Percentiles rank a stretch among this genome's conserved stretches.
Conservation (phyloP, 176 grass and related monocot species). For the Canna indica region DNA sequence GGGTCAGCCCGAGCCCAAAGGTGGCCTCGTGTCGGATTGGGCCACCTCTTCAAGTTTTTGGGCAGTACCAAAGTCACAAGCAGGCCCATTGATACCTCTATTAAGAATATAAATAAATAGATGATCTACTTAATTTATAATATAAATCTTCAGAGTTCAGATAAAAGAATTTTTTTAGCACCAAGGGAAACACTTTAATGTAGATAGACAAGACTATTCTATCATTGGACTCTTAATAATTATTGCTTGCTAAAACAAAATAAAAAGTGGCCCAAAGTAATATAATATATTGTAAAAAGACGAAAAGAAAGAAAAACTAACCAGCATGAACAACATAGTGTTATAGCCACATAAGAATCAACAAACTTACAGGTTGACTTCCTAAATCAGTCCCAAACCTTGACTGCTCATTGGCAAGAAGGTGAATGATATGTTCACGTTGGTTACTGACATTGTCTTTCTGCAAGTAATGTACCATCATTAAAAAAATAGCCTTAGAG, state of each 20-base stretch:
- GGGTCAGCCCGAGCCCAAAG: no score
- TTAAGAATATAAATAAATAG: no score
- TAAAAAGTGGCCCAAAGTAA: not conserved
- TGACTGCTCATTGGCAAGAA: slow-evolving; percentile 89
- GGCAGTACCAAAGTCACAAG: no score
- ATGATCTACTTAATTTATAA: no score
- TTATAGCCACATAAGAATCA: not conserved
- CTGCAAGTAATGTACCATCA: slow-evolving; percentile 31
- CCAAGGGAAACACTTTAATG: no score
- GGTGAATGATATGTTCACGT: slow-evolving; percentile 81
- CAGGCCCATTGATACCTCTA: no score
- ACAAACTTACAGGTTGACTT: slow-evolving; percentile 61
- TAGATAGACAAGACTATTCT: no score
- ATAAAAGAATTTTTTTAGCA: no score
- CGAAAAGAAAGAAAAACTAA: not conserved
- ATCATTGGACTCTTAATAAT: not conserved
- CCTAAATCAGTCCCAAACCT: slow-evolving; percentile 48
- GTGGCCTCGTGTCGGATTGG: no score
- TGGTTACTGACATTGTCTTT: slow-evolving; percentile 81
- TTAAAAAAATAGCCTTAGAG: not conserved
- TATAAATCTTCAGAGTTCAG: no score
- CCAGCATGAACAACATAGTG: not conserved
- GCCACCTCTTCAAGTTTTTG: no score
- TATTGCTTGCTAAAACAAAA: not conserved
- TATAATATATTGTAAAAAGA: not conserved